A percentile compares a stretch with the other conserved stretches of the same genome.
Conservation (phyloP, 441 rosid genomes). For the Cnidoscolus chayamansa region DNA sequence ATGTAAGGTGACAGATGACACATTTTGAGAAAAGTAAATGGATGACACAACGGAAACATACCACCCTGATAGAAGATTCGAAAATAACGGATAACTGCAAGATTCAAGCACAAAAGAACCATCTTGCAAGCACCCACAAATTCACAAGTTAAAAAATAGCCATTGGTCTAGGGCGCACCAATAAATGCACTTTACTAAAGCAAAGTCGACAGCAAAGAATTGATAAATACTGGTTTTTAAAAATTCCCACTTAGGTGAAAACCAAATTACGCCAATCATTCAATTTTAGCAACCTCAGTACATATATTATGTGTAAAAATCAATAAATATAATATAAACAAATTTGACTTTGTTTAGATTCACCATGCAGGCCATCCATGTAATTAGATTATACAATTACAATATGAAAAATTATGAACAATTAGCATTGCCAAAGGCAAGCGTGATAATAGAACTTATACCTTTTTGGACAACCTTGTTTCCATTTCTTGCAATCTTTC, state of each 20-base stretch:
- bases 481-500: slow-evolving; percentile 70
- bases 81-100: too few species aligned
- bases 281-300: not conserved
- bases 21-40: not conserved
- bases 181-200: not conserved
- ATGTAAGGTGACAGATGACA: not conserved
- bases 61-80: too few species aligned
- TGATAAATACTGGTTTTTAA: not conserved
- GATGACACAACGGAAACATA: not conserved
- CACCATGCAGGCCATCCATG: slow-evolving; percentile 1
- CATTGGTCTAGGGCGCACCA: not conserved
- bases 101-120: not conserved
- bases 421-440: not conserved
- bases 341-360: slow-evolving; percentile 14
- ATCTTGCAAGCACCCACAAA: not conserved
- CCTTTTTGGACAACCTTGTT: slow-evolving; percentile 70
- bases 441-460: slow-evolving; percentile 17
- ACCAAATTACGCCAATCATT: not conserved
- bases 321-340: not conserved
- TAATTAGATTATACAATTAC: not conserved
- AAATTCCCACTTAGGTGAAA: not conserved
- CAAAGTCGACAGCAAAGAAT: not conserved
- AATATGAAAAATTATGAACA: slow-evolving; percentile 4
- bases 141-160: slow-evolving; percentile 5
- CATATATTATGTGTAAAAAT: not conserved